A percentile compares a stretch with the other conserved stretches of the same genome.
Evolutionary conservation across 2,329 filamentous ascomycete genomes (phyloP).

Genomic region (Fusarium sp.): DNA sequence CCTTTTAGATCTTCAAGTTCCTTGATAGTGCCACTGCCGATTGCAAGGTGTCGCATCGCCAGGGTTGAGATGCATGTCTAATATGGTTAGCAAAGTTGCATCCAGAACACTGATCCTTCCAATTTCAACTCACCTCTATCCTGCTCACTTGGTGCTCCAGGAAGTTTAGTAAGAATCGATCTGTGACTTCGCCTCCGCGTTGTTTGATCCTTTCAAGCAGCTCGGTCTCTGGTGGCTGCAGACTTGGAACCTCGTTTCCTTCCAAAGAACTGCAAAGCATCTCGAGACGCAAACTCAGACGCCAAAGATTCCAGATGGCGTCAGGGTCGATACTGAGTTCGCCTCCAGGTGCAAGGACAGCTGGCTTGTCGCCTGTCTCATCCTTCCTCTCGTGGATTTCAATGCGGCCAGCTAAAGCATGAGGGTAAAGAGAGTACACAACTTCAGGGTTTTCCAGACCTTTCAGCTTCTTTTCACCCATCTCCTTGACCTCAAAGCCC

Average conservation of each 20-base stretch:
- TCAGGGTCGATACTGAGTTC: constrained; percentile 84
- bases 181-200: constrained; percentile 86
- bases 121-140: constrained; percentile 93
- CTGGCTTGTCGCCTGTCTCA: constrained; percentile 66
- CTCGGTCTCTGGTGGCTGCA: constrained; percentile 86
- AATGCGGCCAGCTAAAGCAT: constrained; percentile 84
- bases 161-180: constrained; percentile 88
- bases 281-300: constrained; percentile 87
- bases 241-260: constrained; percentile 69
- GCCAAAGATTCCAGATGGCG: constrained; percentile 90
- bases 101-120: constrained; percentile 47
- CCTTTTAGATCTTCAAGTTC: constrained; percentile 79
- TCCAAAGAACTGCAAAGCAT: constrained; percentile 94
- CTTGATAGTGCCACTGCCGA: constrained; percentile 72
- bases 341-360: constrained; percentile 72
- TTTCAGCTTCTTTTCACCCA: constrained; percentile 95
- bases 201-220: constrained; percentile 77
- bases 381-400: constrained; percentile 70
- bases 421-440: constrained; percentile 95
- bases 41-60: constrained; percentile 81
- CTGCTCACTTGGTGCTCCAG: constrained; percentile 95
- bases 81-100: constrained; percentile 42
- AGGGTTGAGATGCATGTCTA: constrained; percentile 87
- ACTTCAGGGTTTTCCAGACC: constrained; percentile 97
- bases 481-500: constrained; percentile 96